Evolutionary conservation across 306 rosid genomes (phyloP).

Genomic region (Fragaria iinumae): DNA sequence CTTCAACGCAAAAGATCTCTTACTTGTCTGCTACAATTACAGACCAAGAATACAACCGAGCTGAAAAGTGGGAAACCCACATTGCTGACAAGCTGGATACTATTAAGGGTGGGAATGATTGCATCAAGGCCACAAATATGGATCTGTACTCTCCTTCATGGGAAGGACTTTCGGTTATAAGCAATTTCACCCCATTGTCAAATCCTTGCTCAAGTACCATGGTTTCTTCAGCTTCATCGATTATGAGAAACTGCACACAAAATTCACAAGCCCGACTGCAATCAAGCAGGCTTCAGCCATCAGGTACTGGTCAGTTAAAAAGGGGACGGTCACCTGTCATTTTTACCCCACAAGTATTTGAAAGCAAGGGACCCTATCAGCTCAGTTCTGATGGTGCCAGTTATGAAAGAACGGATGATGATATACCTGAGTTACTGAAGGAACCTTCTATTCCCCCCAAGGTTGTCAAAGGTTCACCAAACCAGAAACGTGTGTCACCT

Average conservation of each 20-base stretch:
- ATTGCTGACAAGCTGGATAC: constrained; percentile 12
- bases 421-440: constrained; percentile 19
- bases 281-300: constrained; percentile 19
- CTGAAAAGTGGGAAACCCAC: constrained; percentile 7
- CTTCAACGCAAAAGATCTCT: neutral
- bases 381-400: constrained; percentile 8
- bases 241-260: neutral
- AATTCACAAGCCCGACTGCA: constrained; percentile 5
- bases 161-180: constrained; percentile 16
- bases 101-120: neutral
- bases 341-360: neutral
- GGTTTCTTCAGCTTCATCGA: neutral
- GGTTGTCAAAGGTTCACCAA: constrained; percentile 5
- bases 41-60: constrained; percentile 9
- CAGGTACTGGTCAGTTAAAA: constrained; percentile 12
- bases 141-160: constrained; percentile 11
- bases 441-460: constrained; percentile 12
- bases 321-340: constrained; percentile 14
- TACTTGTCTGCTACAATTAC: constrained; percentile 8
- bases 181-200: constrained; percentile 12
- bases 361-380: neutral
- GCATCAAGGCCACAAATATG: neutral
- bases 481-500: constrained; percentile 13
- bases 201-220: neutral
- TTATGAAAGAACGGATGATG: constrained; percentile 4